These are phyloP conservation scores for Daedaleopsis sinensis DNA, from an alignment of 768 basidiomycete genomes.

Conservation along the genomic window DNA sequence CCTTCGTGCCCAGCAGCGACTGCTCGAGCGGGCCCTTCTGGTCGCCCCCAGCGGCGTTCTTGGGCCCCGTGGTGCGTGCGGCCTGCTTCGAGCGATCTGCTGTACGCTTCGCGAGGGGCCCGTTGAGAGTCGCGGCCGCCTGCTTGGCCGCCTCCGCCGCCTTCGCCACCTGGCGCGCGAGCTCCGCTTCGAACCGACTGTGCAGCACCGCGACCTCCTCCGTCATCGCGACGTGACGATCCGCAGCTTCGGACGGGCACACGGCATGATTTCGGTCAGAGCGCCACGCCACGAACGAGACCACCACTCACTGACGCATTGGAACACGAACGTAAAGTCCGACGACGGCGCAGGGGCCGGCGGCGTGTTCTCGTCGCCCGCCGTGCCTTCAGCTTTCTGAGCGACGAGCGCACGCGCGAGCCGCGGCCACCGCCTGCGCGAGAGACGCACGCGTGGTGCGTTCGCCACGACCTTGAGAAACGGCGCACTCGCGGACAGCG, in stretches of 20 bases:
- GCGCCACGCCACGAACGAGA: conserved; percentile 27
- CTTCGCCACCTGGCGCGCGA: conserved; percentile 69
- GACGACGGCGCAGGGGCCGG: conserved; percentile 47
- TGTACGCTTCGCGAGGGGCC: conserved; percentile 40
- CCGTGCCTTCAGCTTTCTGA: conserved; percentile 20
- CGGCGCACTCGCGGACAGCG: conserved; percentile 54
- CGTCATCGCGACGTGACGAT: conserved; percentile 68
- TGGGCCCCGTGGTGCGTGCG: conserved; percentile 31
- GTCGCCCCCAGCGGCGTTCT: conserved; percentile 26
- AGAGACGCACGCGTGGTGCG: conserved; percentile 48
- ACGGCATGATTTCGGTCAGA: conserved; percentile 13
- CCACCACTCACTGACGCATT: conserved; percentile 70
- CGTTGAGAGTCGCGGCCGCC: conserved; percentile 44
- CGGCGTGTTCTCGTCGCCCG: background rate
- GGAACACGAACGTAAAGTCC: conserved; percentile 64
- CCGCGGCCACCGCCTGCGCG: conserved; percentile 56
- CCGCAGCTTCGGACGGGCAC: conserved; percentile 56
- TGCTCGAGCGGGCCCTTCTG: conserved; percentile 43
- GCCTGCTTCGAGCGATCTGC: conserved; percentile 42
- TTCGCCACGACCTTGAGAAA: conserved; percentile 24
- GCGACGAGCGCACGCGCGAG: conserved; percentile 47
- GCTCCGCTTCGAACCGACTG: conserved; percentile 71
- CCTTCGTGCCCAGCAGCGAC: conserved; percentile 26
- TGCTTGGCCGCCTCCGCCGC: conserved; percentile 52
- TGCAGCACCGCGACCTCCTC: conserved; percentile 69